Percentiles rank a stretch among this genome's conserved stretches.
phyloP scores from a whole-genome alignment of 2,329 filamentous ascomycete species.

The Graphilbum sp. region DNA sequence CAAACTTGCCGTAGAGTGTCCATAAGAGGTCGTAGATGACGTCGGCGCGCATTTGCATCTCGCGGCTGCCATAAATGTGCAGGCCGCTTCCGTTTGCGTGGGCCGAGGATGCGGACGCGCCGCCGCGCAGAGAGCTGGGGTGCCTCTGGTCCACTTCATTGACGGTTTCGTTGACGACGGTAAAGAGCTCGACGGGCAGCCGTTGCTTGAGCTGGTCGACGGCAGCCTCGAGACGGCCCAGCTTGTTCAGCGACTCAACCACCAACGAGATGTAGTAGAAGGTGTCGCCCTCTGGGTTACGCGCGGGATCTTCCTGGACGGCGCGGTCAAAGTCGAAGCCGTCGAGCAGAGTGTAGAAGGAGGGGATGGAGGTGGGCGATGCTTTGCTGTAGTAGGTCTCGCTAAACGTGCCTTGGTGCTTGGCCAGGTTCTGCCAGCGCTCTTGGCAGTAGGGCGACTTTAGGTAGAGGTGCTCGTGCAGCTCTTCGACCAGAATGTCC shows the following conservation, averaged over 20 bases:
- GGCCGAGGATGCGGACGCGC: neutral
- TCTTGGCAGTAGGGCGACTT: constrained; percentile 97
- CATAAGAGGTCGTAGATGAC: constrained; percentile 84
- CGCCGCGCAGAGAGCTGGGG: constrained; percentile 57
- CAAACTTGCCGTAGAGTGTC: constrained; percentile 90
- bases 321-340: constrained; percentile 40
- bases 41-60: constrained; percentile 63
- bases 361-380: constrained; percentile 11
- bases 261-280: constrained; percentile 85
- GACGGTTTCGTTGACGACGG: constrained; percentile 87
- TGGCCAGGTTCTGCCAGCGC: constrained; percentile 73
- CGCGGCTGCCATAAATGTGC: constrained; percentile 47
- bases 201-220: constrained; percentile 86
- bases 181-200: constrained; percentile 83
- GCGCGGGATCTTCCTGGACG: constrained; percentile 72
- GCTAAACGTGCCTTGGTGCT: constrained; percentile 37
- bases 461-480: constrained; percentile 92
- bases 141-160: constrained; percentile 86
- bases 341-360: constrained; percentile 45
- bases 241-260: constrained; percentile 77
- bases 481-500: constrained; percentile 90
- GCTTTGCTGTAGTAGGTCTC: no score
- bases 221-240: constrained; percentile 70
- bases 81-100: constrained; percentile 14
- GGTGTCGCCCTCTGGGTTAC: constrained; percentile 88